Percentiles rank a stretch among this genome's conserved stretches.
Conservation (phyloP, 1,284 basidiomycete genomes). For the Meira miltonrushii region DNA sequence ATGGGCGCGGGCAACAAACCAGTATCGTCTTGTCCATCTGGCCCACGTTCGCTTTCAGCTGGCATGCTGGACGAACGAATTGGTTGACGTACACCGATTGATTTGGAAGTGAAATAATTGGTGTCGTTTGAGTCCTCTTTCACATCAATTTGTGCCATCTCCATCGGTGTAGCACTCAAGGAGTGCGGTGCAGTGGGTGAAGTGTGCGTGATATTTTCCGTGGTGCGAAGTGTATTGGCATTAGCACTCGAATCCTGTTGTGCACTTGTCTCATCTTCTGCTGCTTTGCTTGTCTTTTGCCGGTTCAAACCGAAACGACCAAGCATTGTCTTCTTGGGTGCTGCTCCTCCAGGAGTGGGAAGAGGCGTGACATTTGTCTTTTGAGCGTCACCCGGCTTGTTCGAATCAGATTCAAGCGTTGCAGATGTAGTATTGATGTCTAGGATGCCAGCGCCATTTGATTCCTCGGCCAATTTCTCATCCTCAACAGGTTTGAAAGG, state of each 20-base stretch:
- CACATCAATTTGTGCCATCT: not conserved
- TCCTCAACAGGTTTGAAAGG: slow-evolving; percentile 7
- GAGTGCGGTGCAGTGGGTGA: not conserved
- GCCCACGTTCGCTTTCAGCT: slow-evolving; percentile 11
- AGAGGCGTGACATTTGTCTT: not conserved
- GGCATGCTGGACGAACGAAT: slow-evolving; percentile 14
- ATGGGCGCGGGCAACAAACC: slow-evolving; percentile 15
- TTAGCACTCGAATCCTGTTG: not conserved
- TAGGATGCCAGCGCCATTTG: not conserved
- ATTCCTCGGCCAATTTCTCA: not conserved
- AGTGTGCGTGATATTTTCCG: not conserved
- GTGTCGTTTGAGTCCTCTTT: not conserved
- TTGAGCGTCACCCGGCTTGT: not conserved
- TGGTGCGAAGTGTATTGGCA: not conserved
- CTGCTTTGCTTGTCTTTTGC: not conserved
- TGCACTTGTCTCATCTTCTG: not conserved
- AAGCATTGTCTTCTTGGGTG: slow-evolving; percentile 7
- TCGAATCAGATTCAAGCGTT: not conserved
- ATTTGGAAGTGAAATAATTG: too few species aligned
- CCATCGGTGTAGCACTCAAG: not conserved
- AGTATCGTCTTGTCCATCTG: too few species aligned
- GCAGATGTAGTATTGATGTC: not conserved
- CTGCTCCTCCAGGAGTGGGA: not conserved
- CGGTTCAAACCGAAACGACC: not conserved
- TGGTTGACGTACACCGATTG: slow-evolving; percentile 14